Evolutionary conservation across 176 grass and related monocot species (phyloP).

Genomic region (Triticum timopheevii): DNA sequence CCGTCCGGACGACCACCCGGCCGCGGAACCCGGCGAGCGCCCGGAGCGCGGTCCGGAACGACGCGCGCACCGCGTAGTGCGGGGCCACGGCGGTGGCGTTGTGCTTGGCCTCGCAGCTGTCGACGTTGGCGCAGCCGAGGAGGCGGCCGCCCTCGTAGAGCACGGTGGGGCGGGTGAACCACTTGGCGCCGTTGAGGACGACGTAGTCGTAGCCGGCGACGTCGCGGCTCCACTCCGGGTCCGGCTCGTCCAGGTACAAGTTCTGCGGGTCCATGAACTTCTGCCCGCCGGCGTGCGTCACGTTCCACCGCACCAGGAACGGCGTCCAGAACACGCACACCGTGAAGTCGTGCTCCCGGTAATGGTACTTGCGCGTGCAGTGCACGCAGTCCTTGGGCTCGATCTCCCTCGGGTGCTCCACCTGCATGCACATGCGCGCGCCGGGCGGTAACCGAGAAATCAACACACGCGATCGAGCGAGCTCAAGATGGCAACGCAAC

Average conservation of each 20-base stretch:
- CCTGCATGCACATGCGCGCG: not conserved
- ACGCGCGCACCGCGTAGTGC: conserved; percentile 11
- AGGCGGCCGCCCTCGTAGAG: conserved; percentile 41
- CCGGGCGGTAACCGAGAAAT: not conserved
- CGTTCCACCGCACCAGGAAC: conserved; percentile 57
- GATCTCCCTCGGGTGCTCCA: conserved; percentile 35
- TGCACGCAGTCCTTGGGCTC: conserved; percentile 45
- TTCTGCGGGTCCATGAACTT: conserved; percentile 67
- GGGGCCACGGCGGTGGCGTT: not conserved
- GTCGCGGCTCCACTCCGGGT: conserved; percentile 39
- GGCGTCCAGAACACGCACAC: conserved; percentile 57
- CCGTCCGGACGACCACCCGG: conserved; percentile 42
- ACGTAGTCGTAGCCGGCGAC: conserved; percentile 57
- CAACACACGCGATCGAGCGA: too few relatives aligned
- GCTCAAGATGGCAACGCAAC: too few relatives aligned
- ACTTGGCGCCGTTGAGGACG: conserved; percentile 60
- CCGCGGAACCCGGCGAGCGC: conserved; percentile 40
- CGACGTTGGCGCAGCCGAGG: conserved; percentile 49
- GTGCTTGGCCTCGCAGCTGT: not conserved
- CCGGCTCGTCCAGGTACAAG: conserved; percentile 66
- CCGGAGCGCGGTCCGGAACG: conserved; percentile 49
- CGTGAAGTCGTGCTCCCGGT: conserved; percentile 45
- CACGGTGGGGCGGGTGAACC: conserved; percentile 52
- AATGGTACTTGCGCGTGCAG: conserved; percentile 55
- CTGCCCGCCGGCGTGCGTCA: conserved; percentile 33